Conservation (phyloP, 352 stramenopile genomes). For the Globisporangium rhizosaccharum region DNA sequence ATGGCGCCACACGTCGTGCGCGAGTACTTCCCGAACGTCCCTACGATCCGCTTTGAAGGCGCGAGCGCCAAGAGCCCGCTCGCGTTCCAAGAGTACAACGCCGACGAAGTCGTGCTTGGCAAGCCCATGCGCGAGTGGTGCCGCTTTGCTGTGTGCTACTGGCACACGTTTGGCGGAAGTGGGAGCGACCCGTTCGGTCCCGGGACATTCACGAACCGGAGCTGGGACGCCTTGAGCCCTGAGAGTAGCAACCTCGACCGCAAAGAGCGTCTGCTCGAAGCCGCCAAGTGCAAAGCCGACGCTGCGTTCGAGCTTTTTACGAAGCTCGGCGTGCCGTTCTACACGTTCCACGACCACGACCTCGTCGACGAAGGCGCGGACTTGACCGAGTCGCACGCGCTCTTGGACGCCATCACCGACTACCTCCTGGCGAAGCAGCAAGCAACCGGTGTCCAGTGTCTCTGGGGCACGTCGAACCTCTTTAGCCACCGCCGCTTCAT, state of each 20-base stretch:
- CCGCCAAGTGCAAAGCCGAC: conserved; percentile 69
- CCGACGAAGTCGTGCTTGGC: conserved; percentile 63
- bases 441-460: conserved; percentile 64
- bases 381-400: conserved; percentile 31
- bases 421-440: conserved; percentile 61
- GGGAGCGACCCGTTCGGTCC: conserved; percentile 31
- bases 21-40: conserved; percentile 49
- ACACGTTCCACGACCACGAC: conserved; percentile 85
- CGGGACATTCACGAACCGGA: conserved; percentile 30
- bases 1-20: conserved; percentile 21
- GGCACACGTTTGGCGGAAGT: conserved; percentile 39
- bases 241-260: conserved; percentile 27
- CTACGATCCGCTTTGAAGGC: conserved; percentile 63
- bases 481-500: conserved; percentile 79
- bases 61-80: conserved; percentile 37
- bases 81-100: conserved; percentile 77
- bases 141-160: conserved; percentile 63
- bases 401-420: conserved; percentile 30
- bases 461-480: conserved; percentile 83
- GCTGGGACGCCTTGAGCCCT: conserved; percentile 29
- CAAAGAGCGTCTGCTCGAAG: conserved; percentile 44
- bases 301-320: conserved; percentile 86
- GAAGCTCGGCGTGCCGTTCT: conserved; percentile 80
- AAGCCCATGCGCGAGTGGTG: conserved; percentile 72
- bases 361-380: conserved; percentile 61